phyloP scores from a whole-genome alignment of 2,329 filamentous ascomycete species.

The Aspergillus sp. region DNA sequence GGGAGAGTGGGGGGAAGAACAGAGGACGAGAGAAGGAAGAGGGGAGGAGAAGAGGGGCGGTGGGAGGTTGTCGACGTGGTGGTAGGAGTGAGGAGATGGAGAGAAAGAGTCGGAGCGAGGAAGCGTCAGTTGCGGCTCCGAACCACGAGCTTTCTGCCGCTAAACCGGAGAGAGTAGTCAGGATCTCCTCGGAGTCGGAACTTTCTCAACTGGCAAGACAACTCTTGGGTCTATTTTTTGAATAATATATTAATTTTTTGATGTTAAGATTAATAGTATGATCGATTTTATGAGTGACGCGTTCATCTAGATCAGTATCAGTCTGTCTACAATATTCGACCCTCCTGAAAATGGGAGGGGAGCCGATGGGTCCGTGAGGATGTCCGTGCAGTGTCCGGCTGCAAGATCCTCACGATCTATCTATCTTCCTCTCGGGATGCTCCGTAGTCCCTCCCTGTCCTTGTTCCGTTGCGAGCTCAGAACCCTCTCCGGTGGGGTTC shows the following conservation, averaged over 20 bases:
- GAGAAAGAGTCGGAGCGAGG: conserved; percentile 7
- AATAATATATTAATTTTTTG: too few relatives aligned
- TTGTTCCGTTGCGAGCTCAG: neutral
- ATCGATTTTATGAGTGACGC: neutral
- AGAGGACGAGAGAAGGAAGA: neutral
- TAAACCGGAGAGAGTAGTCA: conserved; percentile 11
- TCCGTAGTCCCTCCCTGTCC: neutral
- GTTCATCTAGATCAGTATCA: neutral
- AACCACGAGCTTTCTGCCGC: conserved; percentile 6
- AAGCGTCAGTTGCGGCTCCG: conserved; percentile 15
- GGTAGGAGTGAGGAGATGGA: conserved; percentile 2
- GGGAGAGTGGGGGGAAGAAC: neutral
- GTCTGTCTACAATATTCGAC: neutral
- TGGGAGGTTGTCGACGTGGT: conserved; percentile 3
- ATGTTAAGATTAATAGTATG: neutral
- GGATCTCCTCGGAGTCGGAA: too few relatives aligned
- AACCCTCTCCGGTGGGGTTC: neutral
- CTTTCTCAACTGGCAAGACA: too few relatives aligned
- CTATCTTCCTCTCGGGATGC: neutral
- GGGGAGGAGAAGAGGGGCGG: neutral
- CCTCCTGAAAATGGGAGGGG: neutral
- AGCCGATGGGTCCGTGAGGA: conserved; percentile 11
- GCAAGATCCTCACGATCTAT: neutral
- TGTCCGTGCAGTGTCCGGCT: conserved; percentile 10
- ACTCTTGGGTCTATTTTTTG: too few relatives aligned